Conservation (phyloP, 768 basidiomycete species). For the Dendrothele bispora region DNA sequence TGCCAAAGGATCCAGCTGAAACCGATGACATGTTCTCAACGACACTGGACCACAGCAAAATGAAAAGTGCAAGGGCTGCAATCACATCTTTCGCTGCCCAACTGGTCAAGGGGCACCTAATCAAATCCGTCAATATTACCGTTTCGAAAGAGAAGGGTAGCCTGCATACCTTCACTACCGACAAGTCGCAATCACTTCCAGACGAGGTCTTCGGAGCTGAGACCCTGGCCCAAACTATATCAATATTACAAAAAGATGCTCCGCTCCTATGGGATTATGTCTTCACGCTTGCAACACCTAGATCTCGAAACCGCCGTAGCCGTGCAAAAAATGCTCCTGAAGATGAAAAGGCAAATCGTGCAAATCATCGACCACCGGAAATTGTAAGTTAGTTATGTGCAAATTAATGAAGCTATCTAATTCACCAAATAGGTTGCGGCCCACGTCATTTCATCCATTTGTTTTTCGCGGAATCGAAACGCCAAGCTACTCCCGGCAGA, state of each 20-base stretch:
- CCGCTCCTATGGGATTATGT: slow-evolving; percentile 8
- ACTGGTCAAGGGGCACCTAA: background rate
- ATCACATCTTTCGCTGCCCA: slow-evolving; percentile 13
- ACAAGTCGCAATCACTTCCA: no score
- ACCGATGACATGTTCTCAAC: slow-evolving; percentile 5
- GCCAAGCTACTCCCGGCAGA: slow-evolving; percentile 10
- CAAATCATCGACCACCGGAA: slow-evolving; percentile 2
- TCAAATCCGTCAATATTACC: background rate
- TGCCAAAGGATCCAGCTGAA: background rate
- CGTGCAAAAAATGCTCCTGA: background rate
- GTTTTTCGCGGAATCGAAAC: slow-evolving; percentile 10
- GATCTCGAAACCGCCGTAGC: slow-evolving; percentile 2
- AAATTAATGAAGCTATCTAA: background rate
- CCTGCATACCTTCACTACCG: no score
- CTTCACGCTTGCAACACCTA: background rate
- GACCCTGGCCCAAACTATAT: background rate
- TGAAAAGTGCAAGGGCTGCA: slow-evolving; percentile 8
- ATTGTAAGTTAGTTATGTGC: background rate
- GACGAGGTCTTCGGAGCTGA: no score
- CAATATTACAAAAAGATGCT: background rate
- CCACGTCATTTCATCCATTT: slow-evolving; percentile 6
- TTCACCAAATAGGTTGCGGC: slow-evolving; percentile 9
- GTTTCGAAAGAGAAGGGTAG: background rate
- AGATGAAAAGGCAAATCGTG: background rate
- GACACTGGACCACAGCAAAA: background rate